These are phyloP conservation scores for Fusarium praegraminearum DNA, from an alignment of 2,329 filamentous ascomycete genomes.

Conservation along the genomic window DNA sequence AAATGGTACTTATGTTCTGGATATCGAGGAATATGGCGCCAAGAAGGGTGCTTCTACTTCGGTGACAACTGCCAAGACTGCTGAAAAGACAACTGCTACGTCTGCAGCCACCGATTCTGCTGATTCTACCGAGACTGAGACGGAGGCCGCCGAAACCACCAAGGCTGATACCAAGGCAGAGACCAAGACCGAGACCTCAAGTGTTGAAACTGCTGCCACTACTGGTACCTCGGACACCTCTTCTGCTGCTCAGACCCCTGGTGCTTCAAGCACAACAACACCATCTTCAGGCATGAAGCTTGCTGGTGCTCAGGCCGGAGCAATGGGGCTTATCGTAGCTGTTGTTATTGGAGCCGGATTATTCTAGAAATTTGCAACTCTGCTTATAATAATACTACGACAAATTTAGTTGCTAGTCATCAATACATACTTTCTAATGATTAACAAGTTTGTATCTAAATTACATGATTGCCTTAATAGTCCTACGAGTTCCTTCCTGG, in stretches of 20 bases:
- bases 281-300: conserved; percentile 10
- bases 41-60: conserved; percentile 20
- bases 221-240: neutral
- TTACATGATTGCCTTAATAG: too few species aligned
- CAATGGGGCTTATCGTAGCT: neutral
- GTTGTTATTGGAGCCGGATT: neutral
- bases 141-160: neutral
- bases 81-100: neutral
- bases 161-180: neutral
- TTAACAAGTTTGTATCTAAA: neutral
- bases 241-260: neutral
- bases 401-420: neutral
- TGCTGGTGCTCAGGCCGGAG: neutral
- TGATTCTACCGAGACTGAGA: conserved; percentile 8
- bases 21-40: conserved; percentile 24
- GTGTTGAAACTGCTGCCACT: neutral
- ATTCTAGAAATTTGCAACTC: neutral
- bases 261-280: neutral
- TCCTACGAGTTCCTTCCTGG: too few species aligned
- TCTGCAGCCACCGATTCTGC: neutral
- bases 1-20: conserved; percentile 26
- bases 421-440: neutral
- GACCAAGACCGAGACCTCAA: neutral
- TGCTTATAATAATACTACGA: neutral
- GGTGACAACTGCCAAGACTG: conserved; percentile 16